These are phyloP conservation scores for Endotrypanum monterogeii DNA, from an alignment of 208 protist genomes.

Conservation along the genomic window DNA sequence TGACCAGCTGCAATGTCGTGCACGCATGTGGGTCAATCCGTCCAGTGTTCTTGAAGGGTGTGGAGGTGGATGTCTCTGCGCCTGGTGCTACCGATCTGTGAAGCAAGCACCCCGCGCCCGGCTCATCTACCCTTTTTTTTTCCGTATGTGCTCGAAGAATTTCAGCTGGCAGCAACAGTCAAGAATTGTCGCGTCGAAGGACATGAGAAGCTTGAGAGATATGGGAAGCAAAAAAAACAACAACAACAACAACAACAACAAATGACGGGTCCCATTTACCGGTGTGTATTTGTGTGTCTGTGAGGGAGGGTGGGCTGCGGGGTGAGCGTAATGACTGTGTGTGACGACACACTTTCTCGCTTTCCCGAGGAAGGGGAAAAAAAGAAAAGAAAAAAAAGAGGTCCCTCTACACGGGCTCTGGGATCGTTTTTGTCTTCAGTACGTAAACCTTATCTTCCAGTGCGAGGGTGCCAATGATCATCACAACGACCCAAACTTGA, in stretches of 20 bases:
- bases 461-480: constrained; percentile 22
- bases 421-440: neutral
- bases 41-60: too few relatives aligned
- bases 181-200: neutral
- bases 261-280: neutral
- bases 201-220: neutral
- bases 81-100: too few relatives aligned
- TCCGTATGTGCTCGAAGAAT: too few relatives aligned
- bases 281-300: neutral
- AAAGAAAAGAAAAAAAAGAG: neutral
- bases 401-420: neutral
- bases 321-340: neutral
- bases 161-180: neutral
- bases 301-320: neutral
- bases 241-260: too few relatives aligned
- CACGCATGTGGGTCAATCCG: too few relatives aligned
- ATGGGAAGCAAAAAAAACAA: neutral
- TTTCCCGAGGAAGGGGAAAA: neutral
- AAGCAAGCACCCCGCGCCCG: too few relatives aligned
- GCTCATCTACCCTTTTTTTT: too few relatives aligned
- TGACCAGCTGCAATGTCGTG: neutral
- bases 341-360: neutral
- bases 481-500: constrained; percentile 49
- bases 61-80: too few relatives aligned
- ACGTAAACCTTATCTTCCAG: neutral